Percentiles rank a stretch among this genome's conserved stretches.
These are phyloP conservation scores for Ceratocystis papillata DNA, from an alignment of 2,329 filamentous ascomycete genomes.

Conservation along the genomic window DNA sequence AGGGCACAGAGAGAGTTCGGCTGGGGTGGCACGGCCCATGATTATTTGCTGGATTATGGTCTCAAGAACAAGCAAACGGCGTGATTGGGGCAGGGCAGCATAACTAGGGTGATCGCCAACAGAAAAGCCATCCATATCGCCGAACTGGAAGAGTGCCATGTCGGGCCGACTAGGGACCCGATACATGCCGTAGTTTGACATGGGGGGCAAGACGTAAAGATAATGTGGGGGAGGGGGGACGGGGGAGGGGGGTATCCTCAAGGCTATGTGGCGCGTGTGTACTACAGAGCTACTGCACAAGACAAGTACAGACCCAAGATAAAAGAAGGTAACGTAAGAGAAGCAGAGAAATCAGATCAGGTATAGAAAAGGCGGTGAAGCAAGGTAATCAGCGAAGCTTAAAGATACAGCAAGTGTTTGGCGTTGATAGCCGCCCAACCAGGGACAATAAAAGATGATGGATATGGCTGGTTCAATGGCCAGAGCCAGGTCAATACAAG, in stretches of 20 bases:
- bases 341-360: background rate
- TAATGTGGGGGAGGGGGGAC: background rate
- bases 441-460: background rate
- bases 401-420: background rate
- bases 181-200: constrained; percentile 15
- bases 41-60: constrained; percentile 15
- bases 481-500: background rate
- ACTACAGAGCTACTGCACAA: too few relatives aligned
- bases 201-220: background rate
- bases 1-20: constrained; percentile 10
- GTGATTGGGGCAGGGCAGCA: constrained; percentile 9
- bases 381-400: background rate
- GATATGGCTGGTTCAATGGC: background rate
- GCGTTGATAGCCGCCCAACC: background rate
- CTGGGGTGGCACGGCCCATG: background rate
- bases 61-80: constrained; percentile 10
- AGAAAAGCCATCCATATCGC: constrained; percentile 12
- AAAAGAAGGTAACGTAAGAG: background rate
- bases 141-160: constrained; percentile 13
- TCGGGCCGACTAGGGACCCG: constrained; percentile 8
- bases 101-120: constrained; percentile 11
- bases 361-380: constrained; percentile 10
- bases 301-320: background rate
- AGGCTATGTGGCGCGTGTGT: background rate
- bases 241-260: background rate